Evolutionary conservation across 1,284 basidiomycete genomes (phyloP), one percentile per base, ranked within the genome.

Genomic region (Ustilago curta): DNA sequence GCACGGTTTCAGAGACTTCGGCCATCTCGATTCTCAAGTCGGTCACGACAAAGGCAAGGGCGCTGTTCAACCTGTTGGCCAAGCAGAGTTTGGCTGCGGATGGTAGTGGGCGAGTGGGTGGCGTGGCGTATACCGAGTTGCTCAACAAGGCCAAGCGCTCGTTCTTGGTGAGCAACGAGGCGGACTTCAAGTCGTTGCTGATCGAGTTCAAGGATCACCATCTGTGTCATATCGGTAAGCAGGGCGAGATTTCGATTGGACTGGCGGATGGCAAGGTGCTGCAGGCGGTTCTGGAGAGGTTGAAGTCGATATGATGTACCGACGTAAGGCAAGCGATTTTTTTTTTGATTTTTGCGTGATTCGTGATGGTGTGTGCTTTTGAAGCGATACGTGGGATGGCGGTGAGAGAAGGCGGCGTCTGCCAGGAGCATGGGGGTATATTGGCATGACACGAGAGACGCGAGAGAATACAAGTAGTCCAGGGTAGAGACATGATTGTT

Each of bases 161-260:
- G 48, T 79, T 79, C 35, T 31, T 79, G 23, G 78, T 71, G 4
- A 67, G 68, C 6, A 73, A 75, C 43, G 76, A 77, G 50, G 54
- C 64, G 14, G 76, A 70, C 23, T 65, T 79, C 55, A 65, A 72
- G 25, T 57, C 51, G 42, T 43, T 79, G n/a, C 53, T 79, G 21
- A 72, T 79, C 62, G 78, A 79, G 69, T 79, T 79, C 40, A 76
- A 68, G 44, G 68, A 75, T 48, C 78, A 79, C 25, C 73, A 77
- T 4, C 57, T 79, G 37, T 68, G 70, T 21, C 65, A 64, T 29
- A 37, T 74, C 25, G 40, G 31, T 35, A 69, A 59, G 25, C 61
- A 65, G 42, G 71, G 71, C 5, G 19, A 52, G 23, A 58, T 74
- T 4, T 23, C 37, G 32, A 70, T 74, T 43, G 71, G 71, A 1